Percentiles rank a stretch among this genome's conserved stretches.
Evolutionary conservation across 2,329 filamentous ascomycete species (phyloP).

Genomic region (Aquanectria penicillioides): DNA sequence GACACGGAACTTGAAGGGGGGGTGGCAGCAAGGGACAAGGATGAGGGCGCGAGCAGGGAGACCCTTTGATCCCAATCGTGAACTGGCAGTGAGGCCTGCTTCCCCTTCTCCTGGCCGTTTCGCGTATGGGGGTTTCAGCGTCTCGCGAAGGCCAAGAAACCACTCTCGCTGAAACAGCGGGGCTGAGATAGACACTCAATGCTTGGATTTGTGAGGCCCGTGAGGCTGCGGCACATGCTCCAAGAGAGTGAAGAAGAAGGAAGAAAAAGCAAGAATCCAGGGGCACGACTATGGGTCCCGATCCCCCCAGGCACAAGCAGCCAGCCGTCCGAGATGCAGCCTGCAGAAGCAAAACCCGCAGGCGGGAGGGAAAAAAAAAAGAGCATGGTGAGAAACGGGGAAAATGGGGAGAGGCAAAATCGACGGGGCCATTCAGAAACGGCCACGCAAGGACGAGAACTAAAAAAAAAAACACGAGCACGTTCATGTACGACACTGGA

Average conservation of each 20-base stretch:
- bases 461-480: not conserved
- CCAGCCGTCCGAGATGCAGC: conserved; percentile 1
- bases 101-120: conserved; percentile 32
- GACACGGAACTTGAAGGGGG: not conserved
- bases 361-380: not conserved
- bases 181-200: conserved; percentile 15
- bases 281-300: not conserved
- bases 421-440: conserved; percentile 6
- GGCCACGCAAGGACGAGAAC: conserved; percentile 2
- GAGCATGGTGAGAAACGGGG: not conserved
- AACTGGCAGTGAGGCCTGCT: not conserved
- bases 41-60: conserved; percentile 9
- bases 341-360: conserved; percentile 5
- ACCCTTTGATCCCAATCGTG: conserved; percentile 12
- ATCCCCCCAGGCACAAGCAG: not conserved
- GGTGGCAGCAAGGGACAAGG: conserved; percentile 1
- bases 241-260: too few species aligned
- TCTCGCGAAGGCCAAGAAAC: conserved; percentile 12
- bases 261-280: not conserved
- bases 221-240: conserved; percentile 8
- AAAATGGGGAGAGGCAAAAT: not conserved
- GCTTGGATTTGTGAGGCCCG: not conserved
- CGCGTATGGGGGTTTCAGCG: conserved; percentile 36
- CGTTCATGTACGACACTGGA: not conserved
- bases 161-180: conserved; percentile 41